phyloP scores from a whole-genome alignment of 495 filamentous ascomycete genomes.

The Penicillium flavigenum region DNA sequence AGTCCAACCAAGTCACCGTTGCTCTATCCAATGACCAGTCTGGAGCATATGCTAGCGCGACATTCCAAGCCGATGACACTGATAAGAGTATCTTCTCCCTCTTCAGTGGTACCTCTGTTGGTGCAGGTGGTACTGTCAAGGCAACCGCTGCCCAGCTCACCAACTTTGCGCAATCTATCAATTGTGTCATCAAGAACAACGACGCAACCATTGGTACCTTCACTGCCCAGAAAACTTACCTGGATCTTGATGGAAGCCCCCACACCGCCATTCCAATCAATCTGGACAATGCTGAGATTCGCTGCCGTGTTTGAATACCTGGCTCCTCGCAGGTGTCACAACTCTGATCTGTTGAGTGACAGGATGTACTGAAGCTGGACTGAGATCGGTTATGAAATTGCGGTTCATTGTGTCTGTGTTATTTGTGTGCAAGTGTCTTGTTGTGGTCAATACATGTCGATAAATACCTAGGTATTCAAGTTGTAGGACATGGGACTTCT shows the following conservation, averaged over 20 bases:
- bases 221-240: constrained; percentile 19
- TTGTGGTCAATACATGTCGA: not conserved
- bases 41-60: constrained; percentile 22
- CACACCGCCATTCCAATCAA: constrained; percentile 18
- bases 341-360: too few species aligned
- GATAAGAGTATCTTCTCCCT: constrained; percentile 17
- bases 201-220: constrained; percentile 16
- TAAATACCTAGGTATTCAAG: not conserved
- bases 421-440: not conserved
- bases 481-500: not conserved
- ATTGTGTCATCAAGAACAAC: constrained; percentile 22
- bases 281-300: constrained; percentile 16
- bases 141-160: constrained; percentile 25
- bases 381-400: not conserved
- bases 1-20: constrained; percentile 13
- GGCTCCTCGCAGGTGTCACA: not conserved
- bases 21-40: constrained; percentile 29
- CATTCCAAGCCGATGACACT: constrained; percentile 18
- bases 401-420: not conserved
- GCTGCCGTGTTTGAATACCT: constrained; percentile 33
- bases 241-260: constrained; percentile 28
- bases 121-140: constrained; percentile 17
- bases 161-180: constrained; percentile 17
- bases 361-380: not conserved
- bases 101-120: constrained; percentile 25